Evolutionary conservation across 148 eudicot genomes (phyloP), one percentile per base, ranked within the genome.

Genomic region (Rhododendron ferrugineum): DNA sequence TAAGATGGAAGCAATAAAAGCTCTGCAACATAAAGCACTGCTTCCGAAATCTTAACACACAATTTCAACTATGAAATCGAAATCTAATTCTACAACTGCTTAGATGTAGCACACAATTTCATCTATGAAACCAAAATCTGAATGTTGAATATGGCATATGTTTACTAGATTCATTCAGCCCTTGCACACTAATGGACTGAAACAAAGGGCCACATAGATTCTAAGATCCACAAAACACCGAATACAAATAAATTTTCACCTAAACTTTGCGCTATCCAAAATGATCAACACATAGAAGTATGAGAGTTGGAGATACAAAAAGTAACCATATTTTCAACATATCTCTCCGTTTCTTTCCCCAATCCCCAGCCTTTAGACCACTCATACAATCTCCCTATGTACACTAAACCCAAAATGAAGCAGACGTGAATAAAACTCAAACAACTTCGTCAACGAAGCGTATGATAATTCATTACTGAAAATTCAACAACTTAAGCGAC

Each of bases 221-320:
- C 75, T 32, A 49, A 70, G 62, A 49, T 47, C 60, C 85, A 83
- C 58, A 83, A 83, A 70, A 22, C 79, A 50, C 50, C 10, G 47
- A 74, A 75, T 68, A 68, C 18, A 70, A 70, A 13, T 30, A 70
- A 3, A 70, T 70, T 14, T 70, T 5, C 18, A 70, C 75, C 75
- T 13, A 30, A 70, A 70, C 75, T 30, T 16, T 30, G 40, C 40
- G 5, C 37, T 32, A 14, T 70, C n/a, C 44, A 49, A 50, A 58
- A 13, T 72, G 85, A 83, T 9, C 28, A 72, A 46, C 34, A 73
- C 22, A 26, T 73, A 73, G 49, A 68, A 83, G 40, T 44, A 36
- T 18, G n/a, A 36, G 44, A 62, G 37, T 82, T 40, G 77, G 42
- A 82, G 84, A 82, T 11, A 47, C 44, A 8, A 83, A 22, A 46